Conservation (phyloP, 2,329 filamentous ascomycete genomes). For the Sclerotinia minor region DNA sequence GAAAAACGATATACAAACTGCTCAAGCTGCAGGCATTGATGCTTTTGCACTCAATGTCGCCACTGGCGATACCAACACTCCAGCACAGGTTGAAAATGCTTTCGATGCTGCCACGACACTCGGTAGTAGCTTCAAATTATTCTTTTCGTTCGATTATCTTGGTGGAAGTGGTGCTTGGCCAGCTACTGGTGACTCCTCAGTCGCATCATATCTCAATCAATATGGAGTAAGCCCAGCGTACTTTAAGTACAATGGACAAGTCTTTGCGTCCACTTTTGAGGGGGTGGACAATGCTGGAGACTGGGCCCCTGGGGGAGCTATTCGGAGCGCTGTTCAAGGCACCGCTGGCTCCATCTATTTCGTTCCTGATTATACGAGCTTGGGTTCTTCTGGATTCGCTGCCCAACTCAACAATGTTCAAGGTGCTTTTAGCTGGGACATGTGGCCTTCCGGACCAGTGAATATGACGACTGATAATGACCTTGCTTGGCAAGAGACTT, state of each 20-base stretch:
- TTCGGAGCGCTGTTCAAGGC: constrained; percentile 40
- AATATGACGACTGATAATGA: constrained; percentile 45
- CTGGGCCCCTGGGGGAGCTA: constrained; percentile 44
- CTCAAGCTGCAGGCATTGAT: constrained; percentile 44
- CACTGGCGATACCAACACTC: constrained; percentile 40
- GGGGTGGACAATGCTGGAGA: constrained; percentile 46
- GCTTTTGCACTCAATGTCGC: constrained; percentile 44
- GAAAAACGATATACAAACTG: constrained; percentile 41
- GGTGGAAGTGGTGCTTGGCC: constrained; percentile 37
- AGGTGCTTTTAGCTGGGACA: constrained; percentile 47
- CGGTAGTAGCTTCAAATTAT: constrained; percentile 36
- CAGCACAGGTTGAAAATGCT: constrained; percentile 41
- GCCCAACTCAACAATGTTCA: constrained; percentile 42
- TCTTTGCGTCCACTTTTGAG: constrained; percentile 56
- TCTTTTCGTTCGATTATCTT: constrained; percentile 43
- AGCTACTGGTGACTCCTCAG: constrained; percentile 34
- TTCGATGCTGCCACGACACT: constrained; percentile 41
- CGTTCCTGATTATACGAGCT: constrained; percentile 50
- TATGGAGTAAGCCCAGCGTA: constrained; percentile 43
- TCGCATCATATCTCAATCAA: constrained; percentile 38
- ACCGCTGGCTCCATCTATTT: constrained; percentile 44
- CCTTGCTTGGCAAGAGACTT: constrained; percentile 44
- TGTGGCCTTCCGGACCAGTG: constrained; percentile 45
- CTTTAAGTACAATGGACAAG: constrained; percentile 44
- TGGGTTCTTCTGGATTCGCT: constrained; percentile 41